Evolutionary conservation across 2,329 filamentous ascomycete species (phyloP).

Genomic region (Massarina eburnea): DNA sequence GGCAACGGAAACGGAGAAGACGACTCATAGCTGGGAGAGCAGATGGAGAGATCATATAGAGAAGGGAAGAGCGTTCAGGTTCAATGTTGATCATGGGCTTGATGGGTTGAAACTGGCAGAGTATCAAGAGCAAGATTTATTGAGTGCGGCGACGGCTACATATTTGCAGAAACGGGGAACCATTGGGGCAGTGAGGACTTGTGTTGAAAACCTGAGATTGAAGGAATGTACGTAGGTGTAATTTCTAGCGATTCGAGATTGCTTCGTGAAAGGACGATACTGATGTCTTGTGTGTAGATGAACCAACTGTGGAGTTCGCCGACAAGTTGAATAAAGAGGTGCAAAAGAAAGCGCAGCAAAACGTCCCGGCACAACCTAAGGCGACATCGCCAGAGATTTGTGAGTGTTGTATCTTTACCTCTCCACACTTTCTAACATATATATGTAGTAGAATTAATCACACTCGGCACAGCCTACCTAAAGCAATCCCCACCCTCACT

Average conservation of each 20-base stretch:
- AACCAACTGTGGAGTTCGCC: slow-evolving; percentile 6
- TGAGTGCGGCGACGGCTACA: slow-evolving; percentile 7
- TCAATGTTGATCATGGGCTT: slow-evolving; percentile 38
- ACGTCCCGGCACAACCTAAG: neutral
- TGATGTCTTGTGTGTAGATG: slow-evolving; percentile 2
- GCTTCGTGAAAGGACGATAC: neutral
- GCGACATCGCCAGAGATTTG: slow-evolving; percentile 10
- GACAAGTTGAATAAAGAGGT: slow-evolving; percentile 1
- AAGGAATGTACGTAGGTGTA: slow-evolving; percentile 12
- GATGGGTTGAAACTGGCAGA: slow-evolving; percentile 21
- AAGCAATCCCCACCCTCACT: slow-evolving; percentile 3
- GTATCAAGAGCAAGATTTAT: slow-evolving; percentile 8
- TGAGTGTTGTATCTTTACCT: neutral
- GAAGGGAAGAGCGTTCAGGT: slow-evolving; percentile 35
- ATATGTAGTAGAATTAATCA: slow-evolving; percentile 9
- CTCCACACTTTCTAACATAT: neutral
- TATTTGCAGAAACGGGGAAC: slow-evolving; percentile 13
- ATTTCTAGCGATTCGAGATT: neutral
- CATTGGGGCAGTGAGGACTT: slow-evolving; percentile 6
- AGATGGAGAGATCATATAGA: slow-evolving; percentile 25
- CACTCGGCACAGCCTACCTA: slow-evolving; percentile 7
- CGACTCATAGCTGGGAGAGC: slow-evolving; percentile 27
- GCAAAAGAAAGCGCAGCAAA: neutral
- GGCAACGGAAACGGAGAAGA: slow-evolving; percentile 32
- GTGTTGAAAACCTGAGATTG: slow-evolving; percentile 14